Percentiles rank a stretch among this genome's conserved stretches.
Conservation (phyloP, 1,139 yeast genomes). For the Pichia sp. region DNA sequence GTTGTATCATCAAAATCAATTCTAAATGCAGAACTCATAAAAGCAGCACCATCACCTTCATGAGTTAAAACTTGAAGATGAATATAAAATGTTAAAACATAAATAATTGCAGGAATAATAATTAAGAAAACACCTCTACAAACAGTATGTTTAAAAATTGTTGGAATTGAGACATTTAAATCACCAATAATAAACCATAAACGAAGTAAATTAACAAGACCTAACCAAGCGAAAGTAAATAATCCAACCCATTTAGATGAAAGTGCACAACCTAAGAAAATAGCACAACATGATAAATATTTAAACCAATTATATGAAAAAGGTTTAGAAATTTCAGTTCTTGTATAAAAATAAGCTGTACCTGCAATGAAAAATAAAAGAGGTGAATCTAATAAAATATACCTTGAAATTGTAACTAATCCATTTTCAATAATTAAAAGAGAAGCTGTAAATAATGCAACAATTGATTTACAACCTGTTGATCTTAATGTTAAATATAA, state of each 20-base stretch:
- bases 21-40: conserved; percentile 88
- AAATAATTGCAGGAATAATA: conserved; percentile 63
- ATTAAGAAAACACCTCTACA: conserved; percentile 56
- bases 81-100: conserved; percentile 65
- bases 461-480: conserved; percentile 77
- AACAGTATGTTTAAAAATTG: conserved; percentile 46
- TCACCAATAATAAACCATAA: conserved; percentile 90
- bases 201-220: conserved; percentile 64
- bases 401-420: conserved; percentile 81
- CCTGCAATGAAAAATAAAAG: conserved; percentile 86
- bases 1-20: conserved; percentile 63
- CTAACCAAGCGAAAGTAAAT: conserved; percentile 92
- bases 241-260: conserved; percentile 96
- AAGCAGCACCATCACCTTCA: conserved; percentile 85
- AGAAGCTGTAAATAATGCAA: conserved; percentile 61
- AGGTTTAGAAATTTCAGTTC: conserved; percentile 74
- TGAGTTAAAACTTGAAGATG: conserved; percentile 67
- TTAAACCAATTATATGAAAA: conserved; percentile 65
- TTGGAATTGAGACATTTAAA: conserved; percentile 49
- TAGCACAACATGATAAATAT: conserved; percentile 65
- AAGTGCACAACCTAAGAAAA: conserved; percentile 80
- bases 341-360: conserved; percentile 71
- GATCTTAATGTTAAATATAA: conserved; percentile 76
- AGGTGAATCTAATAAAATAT: conserved; percentile 86
- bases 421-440: conserved; percentile 79